Evolutionary conservation across 1,284 basidiomycete genomes (phyloP), one percentile per base, ranked within the genome.

Genomic region (Gymnopus androsaceus): DNA sequence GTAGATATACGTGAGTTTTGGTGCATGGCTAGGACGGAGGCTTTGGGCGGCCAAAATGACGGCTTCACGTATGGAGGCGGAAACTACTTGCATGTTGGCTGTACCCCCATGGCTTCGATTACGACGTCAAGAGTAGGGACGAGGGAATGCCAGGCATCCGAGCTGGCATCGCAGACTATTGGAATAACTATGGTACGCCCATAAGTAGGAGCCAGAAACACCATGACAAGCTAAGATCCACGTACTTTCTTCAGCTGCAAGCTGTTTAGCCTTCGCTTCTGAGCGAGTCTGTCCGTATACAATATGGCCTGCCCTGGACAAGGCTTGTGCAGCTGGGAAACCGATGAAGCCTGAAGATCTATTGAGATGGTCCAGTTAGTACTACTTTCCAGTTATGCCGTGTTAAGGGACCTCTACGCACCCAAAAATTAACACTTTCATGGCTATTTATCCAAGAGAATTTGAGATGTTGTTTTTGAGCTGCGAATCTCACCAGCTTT

Each of bases 251-350:
- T 80, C 73, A 12, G 71, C 69, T 1, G 72, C 70, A 2, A 83
- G 70, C 40, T 64, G 57, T 46, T 74, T 72, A 0, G 70, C 73
- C 53, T 75, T 76, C 4, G 59, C 64, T 6, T 71, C 68, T 4
- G 72, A 74, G 30, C 82, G 75, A 0, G 79, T 79, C 9, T 73
- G 67, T 21, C 81, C 81, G 55, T 79, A 81, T 3, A 83, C 81
- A 27, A 75, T 71, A 59, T 84, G 79, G 0, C 82, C 82, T 0
- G 75, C 76, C 15, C 81, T 75, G 4, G 73, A 67, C 45, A 81
- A 71, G 0, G 81, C 80, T 50, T 78, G 74, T 2, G 79, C 75
- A 21, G 72, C 71, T 5, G 79, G 76, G 7, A 74, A 64, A 8
- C 79, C 80, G 55, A 83, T 77, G 66, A 79, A 79, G 33, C 81